A percentile compares a stretch with the other conserved stretches of the same genome.
Conservation (phyloP, 345 rosid species). For the Mallotus nudiflorus region DNA sequence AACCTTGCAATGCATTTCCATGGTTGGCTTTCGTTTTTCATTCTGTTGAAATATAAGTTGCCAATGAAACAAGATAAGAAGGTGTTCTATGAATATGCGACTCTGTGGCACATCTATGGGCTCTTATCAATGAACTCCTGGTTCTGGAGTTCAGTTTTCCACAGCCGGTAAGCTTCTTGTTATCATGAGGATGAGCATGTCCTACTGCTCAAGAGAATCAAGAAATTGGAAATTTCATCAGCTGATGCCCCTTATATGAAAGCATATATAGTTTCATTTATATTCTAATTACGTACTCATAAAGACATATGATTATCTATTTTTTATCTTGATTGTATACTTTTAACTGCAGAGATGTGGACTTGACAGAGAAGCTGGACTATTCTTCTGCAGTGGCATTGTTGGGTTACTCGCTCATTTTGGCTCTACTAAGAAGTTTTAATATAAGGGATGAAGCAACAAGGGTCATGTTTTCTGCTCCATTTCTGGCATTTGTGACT, state of each 20-base stretch:
- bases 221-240: too few species aligned
- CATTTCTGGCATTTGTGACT: constrained; percentile 71
- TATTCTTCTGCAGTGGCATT: constrained; percentile 78
- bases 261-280: too few species aligned
- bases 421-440: constrained; percentile 66
- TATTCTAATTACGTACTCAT: too few species aligned
- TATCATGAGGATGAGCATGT: background rate
- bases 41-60: constrained; percentile 73
- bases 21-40: constrained; percentile 88
- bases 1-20: constrained; percentile 80
- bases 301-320: too few species aligned
- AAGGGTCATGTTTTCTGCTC: constrained; percentile 85
- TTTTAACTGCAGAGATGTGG: constrained; percentile 66
- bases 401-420: constrained; percentile 62
- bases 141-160: constrained; percentile 90
- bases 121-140: constrained; percentile 72
- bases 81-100: constrained; percentile 70
- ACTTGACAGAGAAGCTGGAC: constrained; percentile 75
- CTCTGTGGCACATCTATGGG: constrained; percentile 72
- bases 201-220: too few species aligned
- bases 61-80: constrained; percentile 65
- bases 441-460: constrained; percentile 70
- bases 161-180: constrained; percentile 56
- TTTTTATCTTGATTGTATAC: constrained; percentile 14
- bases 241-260: too few species aligned